These are phyloP conservation scores for Allantophomopsis cytisporea DNA, from an alignment of 2,329 filamentous ascomycete species.

Conservation along the genomic window DNA sequence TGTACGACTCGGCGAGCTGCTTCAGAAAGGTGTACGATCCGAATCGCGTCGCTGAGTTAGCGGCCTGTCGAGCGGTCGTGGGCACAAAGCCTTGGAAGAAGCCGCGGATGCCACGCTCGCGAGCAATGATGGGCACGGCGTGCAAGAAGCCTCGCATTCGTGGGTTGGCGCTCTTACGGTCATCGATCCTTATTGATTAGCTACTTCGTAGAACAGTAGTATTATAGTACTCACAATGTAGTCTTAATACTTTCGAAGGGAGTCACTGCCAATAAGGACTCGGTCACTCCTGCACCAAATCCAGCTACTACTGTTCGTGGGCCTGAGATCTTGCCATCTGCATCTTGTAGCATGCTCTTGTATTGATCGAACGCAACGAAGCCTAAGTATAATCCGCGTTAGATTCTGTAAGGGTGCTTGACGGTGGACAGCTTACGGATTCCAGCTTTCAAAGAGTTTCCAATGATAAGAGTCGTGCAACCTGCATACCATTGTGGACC, in stretches of 20 bases:
- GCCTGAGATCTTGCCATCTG: constrained; percentile 77
- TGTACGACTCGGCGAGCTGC: constrained; percentile 85
- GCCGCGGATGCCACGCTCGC: constrained; percentile 75
- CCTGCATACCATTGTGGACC: constrained; percentile 94
- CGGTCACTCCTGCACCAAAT: constrained; percentile 88
- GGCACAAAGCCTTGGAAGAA: constrained; percentile 97
- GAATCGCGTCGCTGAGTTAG: constrained; percentile 87
- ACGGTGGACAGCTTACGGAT: constrained; percentile 50
- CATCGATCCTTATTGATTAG: constrained; percentile 58
- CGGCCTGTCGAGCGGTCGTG: constrained; percentile 86
- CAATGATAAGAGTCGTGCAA: constrained; percentile 92
- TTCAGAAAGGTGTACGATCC: constrained; percentile 81
- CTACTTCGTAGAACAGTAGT: not conserved
- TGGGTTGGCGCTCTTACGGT: constrained; percentile 75
- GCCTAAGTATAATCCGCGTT: constrained; percentile 27
- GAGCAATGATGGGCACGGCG: constrained; percentile 73
- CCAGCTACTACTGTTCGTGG: constrained; percentile 85
- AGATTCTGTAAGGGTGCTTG: not conserved
- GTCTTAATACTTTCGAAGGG: constrained; percentile 98
- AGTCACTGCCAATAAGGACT: constrained; percentile 85
- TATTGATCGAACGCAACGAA: constrained; percentile 97
- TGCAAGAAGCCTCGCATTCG: constrained; percentile 87
- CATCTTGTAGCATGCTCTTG: constrained; percentile 70
- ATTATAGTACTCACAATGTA: constrained; percentile 45
- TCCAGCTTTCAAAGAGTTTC: constrained; percentile 91